These are phyloP conservation scores for Trichoderma virens DNA, from an alignment of 495 filamentous ascomycete species.

Conservation along the genomic window DNA sequence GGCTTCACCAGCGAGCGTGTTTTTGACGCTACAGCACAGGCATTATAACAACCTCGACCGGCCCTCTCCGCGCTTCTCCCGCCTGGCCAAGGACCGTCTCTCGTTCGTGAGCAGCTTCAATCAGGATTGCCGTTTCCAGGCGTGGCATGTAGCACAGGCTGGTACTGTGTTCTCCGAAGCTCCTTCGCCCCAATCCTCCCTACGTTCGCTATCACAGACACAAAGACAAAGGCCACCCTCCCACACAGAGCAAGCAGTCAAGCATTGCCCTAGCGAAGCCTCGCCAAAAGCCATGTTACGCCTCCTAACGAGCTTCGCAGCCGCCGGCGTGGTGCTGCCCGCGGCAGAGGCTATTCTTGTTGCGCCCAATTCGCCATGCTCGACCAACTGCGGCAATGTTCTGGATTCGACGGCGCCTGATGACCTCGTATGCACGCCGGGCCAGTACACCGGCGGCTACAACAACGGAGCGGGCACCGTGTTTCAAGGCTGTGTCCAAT, in stretches of 20 bases:
- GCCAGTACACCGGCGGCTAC: slow-evolving; percentile 17
- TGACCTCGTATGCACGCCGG: slow-evolving; percentile 32
- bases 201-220: background rate
- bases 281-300: background rate
- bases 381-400: slow-evolving; percentile 36
- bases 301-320: background rate
- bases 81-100: background rate
- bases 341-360: slow-evolving; percentile 26
- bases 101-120: background rate
- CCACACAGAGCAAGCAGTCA: too few relatives aligned
- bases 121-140: background rate
- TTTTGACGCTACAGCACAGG: too few relatives aligned
- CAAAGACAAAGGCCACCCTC: too few relatives aligned
- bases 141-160: slow-evolving; percentile 1
- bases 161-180: background rate
- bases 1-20: background rate
- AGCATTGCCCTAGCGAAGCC: too few relatives aligned
- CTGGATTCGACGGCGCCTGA: slow-evolving; percentile 27
- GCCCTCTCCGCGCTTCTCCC: background rate
- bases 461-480: slow-evolving; percentile 24
- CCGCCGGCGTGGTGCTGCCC: background rate
- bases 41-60: background rate
- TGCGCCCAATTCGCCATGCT: slow-evolving; percentile 33
- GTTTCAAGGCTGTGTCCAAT: slow-evolving; percentile 34
- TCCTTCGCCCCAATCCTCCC: background rate